Conservation (phyloP, 1,284 basidiomycete species). For the Austroboletus novae-zelandiae region DNA sequence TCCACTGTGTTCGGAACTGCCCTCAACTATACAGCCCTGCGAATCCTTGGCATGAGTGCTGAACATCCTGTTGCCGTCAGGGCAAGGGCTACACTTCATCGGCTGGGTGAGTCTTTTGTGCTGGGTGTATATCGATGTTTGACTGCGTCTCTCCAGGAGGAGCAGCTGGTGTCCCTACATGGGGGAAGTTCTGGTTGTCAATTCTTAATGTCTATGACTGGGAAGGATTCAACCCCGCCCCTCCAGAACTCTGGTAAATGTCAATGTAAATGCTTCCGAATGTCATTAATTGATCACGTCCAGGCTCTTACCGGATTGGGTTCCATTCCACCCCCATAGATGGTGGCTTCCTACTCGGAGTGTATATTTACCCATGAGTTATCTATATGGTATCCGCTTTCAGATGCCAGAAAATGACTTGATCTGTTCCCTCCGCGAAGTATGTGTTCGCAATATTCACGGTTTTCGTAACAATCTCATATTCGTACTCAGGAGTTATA, state of each 20-base stretch:
- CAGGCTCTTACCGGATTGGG: slow-evolving; percentile 87
- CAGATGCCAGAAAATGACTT: slow-evolving; percentile 80
- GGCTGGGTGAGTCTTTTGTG: slow-evolving; percentile 54
- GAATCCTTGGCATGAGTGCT: slow-evolving; percentile 80
- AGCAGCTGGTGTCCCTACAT: slow-evolving; percentile 79
- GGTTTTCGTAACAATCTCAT: neutral
- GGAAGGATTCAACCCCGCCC: slow-evolving; percentile 92
- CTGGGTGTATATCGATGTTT: neutral
- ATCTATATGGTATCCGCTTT: slow-evolving; percentile 82
- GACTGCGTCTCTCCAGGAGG: slow-evolving; percentile 53
- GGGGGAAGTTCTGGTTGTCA: slow-evolving; percentile 98
- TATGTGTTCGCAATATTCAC: slow-evolving; percentile 27
- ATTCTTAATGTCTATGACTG: slow-evolving; percentile 94
- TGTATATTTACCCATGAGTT: slow-evolving; percentile 90
- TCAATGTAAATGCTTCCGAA: neutral
- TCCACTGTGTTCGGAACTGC: slow-evolving; percentile 96
- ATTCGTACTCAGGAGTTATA: slow-evolving; percentile 74
- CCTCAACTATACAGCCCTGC: slow-evolving; percentile 86
- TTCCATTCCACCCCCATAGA: slow-evolving; percentile 90
- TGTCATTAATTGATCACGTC: neutral
- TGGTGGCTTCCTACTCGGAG: slow-evolving; percentile 99
- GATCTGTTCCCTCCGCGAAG: slow-evolving; percentile 77
- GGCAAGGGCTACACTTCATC: slow-evolving; percentile 76
- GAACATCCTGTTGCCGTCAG: slow-evolving; percentile 81
- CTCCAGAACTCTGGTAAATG: slow-evolving; percentile 87